A percentile compares a stretch with the other conserved stretches of the same genome.
These are phyloP conservation scores for Cryphonectria parasitica DNA, from an alignment of 2,329 filamentous ascomycete genomes.

Conservation along the genomic window DNA sequence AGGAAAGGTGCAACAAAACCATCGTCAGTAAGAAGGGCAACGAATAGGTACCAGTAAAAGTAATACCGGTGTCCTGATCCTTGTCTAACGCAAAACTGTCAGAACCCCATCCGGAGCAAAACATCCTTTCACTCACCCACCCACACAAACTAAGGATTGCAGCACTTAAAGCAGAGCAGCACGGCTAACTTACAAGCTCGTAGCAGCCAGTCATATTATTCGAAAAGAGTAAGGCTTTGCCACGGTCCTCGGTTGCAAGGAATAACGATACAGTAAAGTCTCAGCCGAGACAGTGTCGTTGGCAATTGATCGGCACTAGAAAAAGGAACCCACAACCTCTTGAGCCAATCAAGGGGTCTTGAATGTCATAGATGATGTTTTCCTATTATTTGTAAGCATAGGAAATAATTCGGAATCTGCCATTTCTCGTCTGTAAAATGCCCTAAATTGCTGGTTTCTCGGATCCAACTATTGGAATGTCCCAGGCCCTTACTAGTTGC, in stretches of 20 bases:
- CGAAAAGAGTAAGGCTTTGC: not conserved
- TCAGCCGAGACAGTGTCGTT: not conserved
- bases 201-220: not conserved
- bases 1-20: no score
- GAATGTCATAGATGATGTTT: not conserved
- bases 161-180: not conserved
- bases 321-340: not conserved
- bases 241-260: not conserved
- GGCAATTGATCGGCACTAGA: conserved; percentile 5
- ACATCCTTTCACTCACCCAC: not conserved
- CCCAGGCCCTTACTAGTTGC: not conserved
- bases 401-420: conserved; percentile 14
- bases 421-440: not conserved
- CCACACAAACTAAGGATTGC: not conserved
- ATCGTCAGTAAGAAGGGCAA: no score
- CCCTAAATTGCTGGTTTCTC: not conserved
- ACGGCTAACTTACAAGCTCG: not conserved
- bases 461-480: not conserved
- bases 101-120: not conserved
- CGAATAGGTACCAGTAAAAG: not conserved
- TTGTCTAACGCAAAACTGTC: not conserved
- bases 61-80: not conserved
- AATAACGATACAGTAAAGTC: not conserved
- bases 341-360: conserved; percentile 8
- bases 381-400: not conserved